A percentile compares a stretch with the other conserved stretches of the same genome.
phyloP scores from a whole-genome alignment of 1,139 yeast species.

The Protomyces macrosporus region DNA sequence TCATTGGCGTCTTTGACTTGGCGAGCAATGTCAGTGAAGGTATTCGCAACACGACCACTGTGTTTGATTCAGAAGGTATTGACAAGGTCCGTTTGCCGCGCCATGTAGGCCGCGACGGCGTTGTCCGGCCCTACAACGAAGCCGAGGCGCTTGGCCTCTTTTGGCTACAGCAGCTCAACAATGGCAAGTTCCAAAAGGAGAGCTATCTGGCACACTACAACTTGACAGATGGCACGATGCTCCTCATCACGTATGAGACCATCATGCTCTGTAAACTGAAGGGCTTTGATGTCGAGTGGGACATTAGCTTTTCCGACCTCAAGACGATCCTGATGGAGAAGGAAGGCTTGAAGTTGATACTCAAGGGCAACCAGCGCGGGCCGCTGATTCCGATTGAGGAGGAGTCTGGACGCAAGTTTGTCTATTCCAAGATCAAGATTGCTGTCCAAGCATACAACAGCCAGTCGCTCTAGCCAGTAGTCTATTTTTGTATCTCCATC shows the following conservation, averaged over 20 bases:
- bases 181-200: conserved; percentile 69
- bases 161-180: conserved; percentile 79
- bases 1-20: conserved; percentile 87
- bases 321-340: conserved; percentile 68
- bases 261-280: conserved; percentile 68
- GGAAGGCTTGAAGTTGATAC: conserved; percentile 68
- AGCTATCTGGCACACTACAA: conserved; percentile 79
- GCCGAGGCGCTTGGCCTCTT: conserved; percentile 91
- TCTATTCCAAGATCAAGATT: conserved; percentile 67
- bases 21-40: conserved; percentile 94
- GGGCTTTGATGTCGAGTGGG: conserved; percentile 59
- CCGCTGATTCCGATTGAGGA: conserved; percentile 80
- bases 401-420: conserved; percentile 53
- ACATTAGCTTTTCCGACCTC: conserved; percentile 55
- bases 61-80: conserved; percentile 73
- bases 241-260: conserved; percentile 67
- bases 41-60: conserved; percentile 85
- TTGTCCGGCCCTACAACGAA: conserved; percentile 68
- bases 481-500: no score
- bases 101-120: conserved; percentile 60
- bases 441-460: conserved; percentile 47
- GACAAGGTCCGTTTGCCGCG: conserved; percentile 81
- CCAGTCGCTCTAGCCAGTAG: background rate
- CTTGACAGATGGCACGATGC: conserved; percentile 65
- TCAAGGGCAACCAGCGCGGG: conserved; percentile 57